phyloP scores from a whole-genome alignment of 2,329 filamentous ascomycete genomes.

The Verruconis gallopava region DNA sequence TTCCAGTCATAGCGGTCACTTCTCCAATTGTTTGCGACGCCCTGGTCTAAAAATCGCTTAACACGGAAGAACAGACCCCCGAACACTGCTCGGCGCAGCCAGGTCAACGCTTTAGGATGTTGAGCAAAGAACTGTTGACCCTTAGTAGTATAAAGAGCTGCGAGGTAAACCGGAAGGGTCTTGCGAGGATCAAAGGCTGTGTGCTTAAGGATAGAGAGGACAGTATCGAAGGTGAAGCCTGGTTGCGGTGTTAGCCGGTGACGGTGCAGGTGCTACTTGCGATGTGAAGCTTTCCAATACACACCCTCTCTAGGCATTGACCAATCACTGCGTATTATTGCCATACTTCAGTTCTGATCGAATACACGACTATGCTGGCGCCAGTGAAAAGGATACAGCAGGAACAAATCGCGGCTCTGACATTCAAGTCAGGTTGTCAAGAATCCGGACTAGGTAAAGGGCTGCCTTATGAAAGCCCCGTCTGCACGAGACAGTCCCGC shows the following conservation, averaged over 20 bases:
- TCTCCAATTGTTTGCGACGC: constrained; percentile 38
- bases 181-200: constrained; percentile 53
- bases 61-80: constrained; percentile 38
- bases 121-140: constrained; percentile 41
- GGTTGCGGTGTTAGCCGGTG: background rate
- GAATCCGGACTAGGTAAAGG: too few relatives aligned
- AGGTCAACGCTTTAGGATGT: constrained; percentile 34
- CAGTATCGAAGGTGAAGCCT: constrained; percentile 46
- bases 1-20: constrained; percentile 50
- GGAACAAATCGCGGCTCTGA: too few relatives aligned
- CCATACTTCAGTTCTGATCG: too few relatives aligned
- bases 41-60: constrained; percentile 39
- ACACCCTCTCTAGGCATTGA: constrained; percentile 26
- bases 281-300: background rate
- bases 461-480: too few relatives aligned
- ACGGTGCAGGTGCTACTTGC: background rate
- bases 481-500: too few relatives aligned
- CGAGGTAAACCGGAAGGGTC: constrained; percentile 49
- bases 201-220: constrained; percentile 43
- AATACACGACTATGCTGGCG: too few relatives aligned
- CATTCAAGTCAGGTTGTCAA: too few relatives aligned
- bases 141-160: constrained; percentile 49
- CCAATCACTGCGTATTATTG: constrained; percentile 25
- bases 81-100: constrained; percentile 41
- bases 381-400: too few relatives aligned